Evolutionary conservation across 176 grass and related monocot genomes (phyloP), one percentile per base, ranked within the genome.

Genomic region (Cenchrus purpureus): DNA sequence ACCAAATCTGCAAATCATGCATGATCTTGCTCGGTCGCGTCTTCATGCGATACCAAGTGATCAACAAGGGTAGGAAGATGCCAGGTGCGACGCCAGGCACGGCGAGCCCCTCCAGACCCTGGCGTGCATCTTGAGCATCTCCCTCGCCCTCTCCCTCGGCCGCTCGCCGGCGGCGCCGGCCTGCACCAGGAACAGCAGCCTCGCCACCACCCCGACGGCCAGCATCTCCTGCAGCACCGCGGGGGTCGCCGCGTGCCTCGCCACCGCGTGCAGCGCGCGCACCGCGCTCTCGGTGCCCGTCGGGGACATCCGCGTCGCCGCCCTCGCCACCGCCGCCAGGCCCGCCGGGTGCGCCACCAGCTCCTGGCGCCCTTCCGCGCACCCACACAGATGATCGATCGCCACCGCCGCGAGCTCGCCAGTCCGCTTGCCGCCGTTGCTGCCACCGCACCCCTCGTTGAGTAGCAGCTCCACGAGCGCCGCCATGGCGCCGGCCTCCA

Each of bases 171-270:
- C 68, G 32, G 86, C 79, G 50, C 93, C 84, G 76, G 86, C 73
- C 86, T 97, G 94, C 76, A 99, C 83, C 62, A 99, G 54, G 84
- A 85, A 81, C 8, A 92, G 86, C 61, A 99, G 78, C 92, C 81
- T 91, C 0, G 44, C 67, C 13, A 99, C 94, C 8, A 87, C 90
- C 4, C 97, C 97, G 16, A 94, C 87, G 13, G 86, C 81, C 14
- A 92, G 73, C 97, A 99, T 96, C 86, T 99, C 97, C 61, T 97
- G 88, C 82, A 92, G 78, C 54, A 99, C 92, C 1, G 79, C 76
- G 6, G 81, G 79, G 0, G 90, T 87, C 14, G 94, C 90, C 0
- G 88, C 84, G 79, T 86, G 83, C 89, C 76, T 87, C 14, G 92
- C 90, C 65, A 97, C 86, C 28, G 78, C 86, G 89, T 89, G 77